Evolutionary conservation across 2,329 filamentous ascomycete species (phyloP), one percentile per base, ranked within the genome.

Genomic region (Sordariomycetes sp.): DNA sequence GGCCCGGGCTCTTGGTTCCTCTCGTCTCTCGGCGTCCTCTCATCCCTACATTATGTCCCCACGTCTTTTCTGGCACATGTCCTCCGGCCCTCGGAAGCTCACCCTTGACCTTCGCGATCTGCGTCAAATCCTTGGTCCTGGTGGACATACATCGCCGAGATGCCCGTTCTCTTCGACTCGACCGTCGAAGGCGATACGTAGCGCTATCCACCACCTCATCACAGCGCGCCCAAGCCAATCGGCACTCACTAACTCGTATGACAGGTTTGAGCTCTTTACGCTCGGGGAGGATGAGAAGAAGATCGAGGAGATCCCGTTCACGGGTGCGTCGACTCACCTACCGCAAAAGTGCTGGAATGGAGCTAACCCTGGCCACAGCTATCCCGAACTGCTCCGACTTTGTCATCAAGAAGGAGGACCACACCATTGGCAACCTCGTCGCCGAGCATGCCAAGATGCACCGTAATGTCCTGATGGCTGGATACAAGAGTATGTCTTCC

Each of bases 381-480:
- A 58, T 58, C 25, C 56, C 53, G 20, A 55, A 59, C 55, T 56
- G 54, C n/a, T 89, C 90, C 11, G 89, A 97, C 73, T 99, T 99
- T 76, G 85, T 90, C 60, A 86, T 99, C 74, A 90, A 90, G 74
- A 97, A 97, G 73, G 94, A 99, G 72, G 94, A 99, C 66, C 93
- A 97, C 74, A 97, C 93, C 1, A 82, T 99, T 28, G 94, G 87
- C 65, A 97, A 99, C 72, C 80, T 99, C 59, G 81, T 99, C 59
- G 83, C 88, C 54, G 86, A 90, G 67, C 89, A 93, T 66, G 87
- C 99, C 59, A 86, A 94, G 75, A 86, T 89, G 70, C 88, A 90
- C 66, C 82, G 85, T 20, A 87, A 95, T 69, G 88, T 99, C 65
- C 78, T 88, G 65, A 96, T 97, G 79, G 86, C 92, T 60, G 94